Evolutionary conservation across 2,329 filamentous ascomycete genomes (phyloP).

Genomic region (Trichothecium sympodiale): DNA sequence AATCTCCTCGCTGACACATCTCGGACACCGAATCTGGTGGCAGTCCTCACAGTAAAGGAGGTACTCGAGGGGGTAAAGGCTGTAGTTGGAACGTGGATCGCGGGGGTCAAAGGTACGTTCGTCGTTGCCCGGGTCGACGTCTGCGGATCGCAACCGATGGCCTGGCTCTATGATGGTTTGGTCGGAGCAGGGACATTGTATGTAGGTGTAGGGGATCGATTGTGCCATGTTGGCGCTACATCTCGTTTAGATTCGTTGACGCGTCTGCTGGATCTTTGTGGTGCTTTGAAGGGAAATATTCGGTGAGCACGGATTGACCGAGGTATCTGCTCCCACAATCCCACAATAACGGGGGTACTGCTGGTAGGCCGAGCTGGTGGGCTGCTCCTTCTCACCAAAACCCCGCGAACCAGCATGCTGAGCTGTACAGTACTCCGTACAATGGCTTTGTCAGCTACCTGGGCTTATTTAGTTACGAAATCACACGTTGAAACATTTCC

Average conservation of each 20-base stretch:
- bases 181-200: conserved; percentile 55
- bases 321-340: too few relatives aligned
- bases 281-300: too few relatives aligned
- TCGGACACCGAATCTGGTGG: conserved; percentile 85
- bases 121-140: conserved; percentile 47
- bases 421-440: too few relatives aligned
- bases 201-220: conserved; percentile 52
- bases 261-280: too few relatives aligned
- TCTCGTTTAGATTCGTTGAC: not conserved
- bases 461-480: too few relatives aligned
- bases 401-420: too few relatives aligned
- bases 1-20: conserved; percentile 88
- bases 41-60: conserved; percentile 96
- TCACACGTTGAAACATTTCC: too few relatives aligned
- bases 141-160: conserved; percentile 9
- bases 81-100: conserved; percentile 76
- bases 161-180: conserved; percentile 20
- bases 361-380: too few relatives aligned
- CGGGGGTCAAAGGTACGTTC: conserved; percentile 79
- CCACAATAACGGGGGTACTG: too few relatives aligned
- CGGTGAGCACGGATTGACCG: too few relatives aligned
- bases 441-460: too few relatives aligned
- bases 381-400: too few relatives aligned
- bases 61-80: conserved; percentile 85
- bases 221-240: conserved; percentile 25